These are phyloP conservation scores for Phaffomyces thermotolerans DNA, from an alignment of 805 yeast genomes.

Conservation along the genomic window DNA sequence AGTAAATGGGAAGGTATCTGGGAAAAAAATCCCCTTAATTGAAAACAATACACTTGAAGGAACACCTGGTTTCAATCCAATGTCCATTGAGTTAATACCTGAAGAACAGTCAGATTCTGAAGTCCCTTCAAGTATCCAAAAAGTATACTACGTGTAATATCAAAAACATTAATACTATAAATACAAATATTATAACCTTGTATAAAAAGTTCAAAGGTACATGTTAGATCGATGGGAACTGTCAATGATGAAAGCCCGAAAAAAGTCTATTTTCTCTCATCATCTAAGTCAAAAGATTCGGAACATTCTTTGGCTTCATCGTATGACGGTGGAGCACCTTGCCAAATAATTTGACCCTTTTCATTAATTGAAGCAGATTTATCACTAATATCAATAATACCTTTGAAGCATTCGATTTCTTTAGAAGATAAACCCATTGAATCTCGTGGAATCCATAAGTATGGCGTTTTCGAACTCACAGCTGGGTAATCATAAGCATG, in stretches of 20 bases:
- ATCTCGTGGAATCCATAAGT: conserved; percentile 90
- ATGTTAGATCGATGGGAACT: not conserved
- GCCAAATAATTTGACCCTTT: conserved; percentile 40
- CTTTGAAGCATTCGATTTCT: conserved; percentile 49
- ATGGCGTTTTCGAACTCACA: conserved; percentile 58
- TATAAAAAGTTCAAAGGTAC: not conserved
- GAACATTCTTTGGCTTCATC: conserved; percentile 12
- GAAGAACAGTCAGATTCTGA: conserved; percentile 23
- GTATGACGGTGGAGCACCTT: conserved; percentile 44
- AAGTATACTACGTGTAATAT: conserved; percentile 25
- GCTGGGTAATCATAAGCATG: conserved; percentile 78
- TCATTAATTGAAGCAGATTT: conserved; percentile 54
- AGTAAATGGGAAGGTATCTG: conserved; percentile 35
- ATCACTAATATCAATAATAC: conserved; percentile 57
- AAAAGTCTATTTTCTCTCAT: not conserved
- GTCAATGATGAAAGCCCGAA: not conserved
- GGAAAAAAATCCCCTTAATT: conserved; percentile 27
- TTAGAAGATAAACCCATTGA: conserved; percentile 69
- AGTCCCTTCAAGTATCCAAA: conserved; percentile 35
- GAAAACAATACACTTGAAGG: conserved; percentile 52
- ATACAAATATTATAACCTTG: not conserved
- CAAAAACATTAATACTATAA: not conserved
- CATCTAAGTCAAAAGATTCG: not conserved
- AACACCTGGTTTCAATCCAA: conserved; percentile 39
- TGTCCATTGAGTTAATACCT: conserved; percentile 19